Percentiles rank a stretch among this genome's conserved stretches.
phyloP scores from a whole-genome alignment of 2,329 filamentous ascomycete genomes.

The Bertia moriformis region DNA sequence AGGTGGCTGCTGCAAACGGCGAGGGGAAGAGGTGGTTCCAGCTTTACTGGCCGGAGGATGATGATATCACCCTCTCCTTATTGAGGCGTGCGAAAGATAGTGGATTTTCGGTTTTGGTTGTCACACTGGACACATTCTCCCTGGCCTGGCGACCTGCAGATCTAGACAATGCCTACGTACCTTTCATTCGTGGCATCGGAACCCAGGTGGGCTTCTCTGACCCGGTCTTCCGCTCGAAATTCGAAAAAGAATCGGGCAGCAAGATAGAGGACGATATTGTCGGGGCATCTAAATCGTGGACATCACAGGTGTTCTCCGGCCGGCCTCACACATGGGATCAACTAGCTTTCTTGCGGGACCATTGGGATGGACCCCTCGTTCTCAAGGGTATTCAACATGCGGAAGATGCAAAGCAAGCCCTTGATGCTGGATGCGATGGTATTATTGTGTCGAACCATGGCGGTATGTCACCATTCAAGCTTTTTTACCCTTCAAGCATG shows the following conservation, averaged over 20 bases:
- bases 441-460: constrained; percentile 45
- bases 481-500: constrained; percentile 22
- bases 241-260: constrained; percentile 29
- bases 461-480: constrained; percentile 32
- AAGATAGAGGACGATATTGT: constrained; percentile 30
- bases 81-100: constrained; percentile 42
- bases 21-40: constrained; percentile 55
- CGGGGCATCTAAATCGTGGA: constrained; percentile 36
- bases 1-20: constrained; percentile 43
- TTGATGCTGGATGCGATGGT: constrained; percentile 27
- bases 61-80: constrained; percentile 51
- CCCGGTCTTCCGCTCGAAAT: constrained; percentile 45
- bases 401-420: constrained; percentile 30
- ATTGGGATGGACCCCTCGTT: constrained; percentile 51
- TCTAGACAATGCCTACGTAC: constrained; percentile 45
- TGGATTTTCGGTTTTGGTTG: constrained; percentile 52
- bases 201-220: constrained; percentile 51
- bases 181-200: constrained; percentile 44
- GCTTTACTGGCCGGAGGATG: constrained; percentile 57
- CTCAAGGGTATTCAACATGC: constrained; percentile 41
- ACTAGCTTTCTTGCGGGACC: constrained; percentile 35
- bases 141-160: constrained; percentile 57
- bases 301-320: constrained; percentile 33
- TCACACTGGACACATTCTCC: constrained; percentile 60
- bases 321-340: constrained; percentile 45